Conservation (phyloP, 768 basidiomycete genomes). For the Leccinum boreale region DNA sequence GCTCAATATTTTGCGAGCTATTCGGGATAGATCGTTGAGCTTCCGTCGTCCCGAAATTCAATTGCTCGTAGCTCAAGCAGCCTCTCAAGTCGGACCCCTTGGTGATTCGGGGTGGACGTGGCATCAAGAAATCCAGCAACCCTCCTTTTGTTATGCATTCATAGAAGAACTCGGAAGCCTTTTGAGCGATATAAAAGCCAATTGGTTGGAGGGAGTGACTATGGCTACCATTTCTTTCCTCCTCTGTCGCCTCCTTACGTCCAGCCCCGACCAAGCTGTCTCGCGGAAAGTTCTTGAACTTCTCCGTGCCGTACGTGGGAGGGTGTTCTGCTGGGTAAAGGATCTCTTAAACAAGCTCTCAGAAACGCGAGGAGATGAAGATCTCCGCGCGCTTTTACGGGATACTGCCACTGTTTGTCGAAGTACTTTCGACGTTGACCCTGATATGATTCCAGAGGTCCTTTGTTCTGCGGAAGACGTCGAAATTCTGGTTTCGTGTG, state of each 20-base stretch:
- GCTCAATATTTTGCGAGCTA: slow-evolving; percentile 45
- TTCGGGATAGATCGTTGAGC: slow-evolving; percentile 36
- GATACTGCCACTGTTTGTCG: not conserved
- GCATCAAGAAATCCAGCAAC: slow-evolving; percentile 11
- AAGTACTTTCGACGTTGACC: not conserved
- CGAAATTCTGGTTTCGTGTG: not conserved
- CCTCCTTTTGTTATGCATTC: slow-evolving; percentile 4
- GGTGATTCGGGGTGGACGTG: slow-evolving; percentile 1
- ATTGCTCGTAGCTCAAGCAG: slow-evolving; percentile 40
- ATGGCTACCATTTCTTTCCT: not conserved
- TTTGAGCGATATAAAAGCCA: slow-evolving; percentile 24
- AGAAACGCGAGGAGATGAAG: not conserved
- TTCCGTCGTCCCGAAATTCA: slow-evolving; percentile 41
- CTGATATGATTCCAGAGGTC: not conserved
- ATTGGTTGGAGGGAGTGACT: not conserved
- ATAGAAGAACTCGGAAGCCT: slow-evolving; percentile 2
- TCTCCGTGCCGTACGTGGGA: not conserved
- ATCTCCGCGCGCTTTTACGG: not conserved
- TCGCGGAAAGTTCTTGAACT: not conserved
- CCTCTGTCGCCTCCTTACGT: not conserved
- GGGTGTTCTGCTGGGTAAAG: not conserved
- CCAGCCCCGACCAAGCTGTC: not conserved
- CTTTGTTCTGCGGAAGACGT: not conserved
- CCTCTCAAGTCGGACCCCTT: slow-evolving; percentile 39
- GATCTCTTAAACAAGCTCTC: not conserved